These are phyloP conservation scores for Penicillium pancosmium DNA, from an alignment of 495 filamentous ascomycete species.

Conservation along the genomic window DNA sequence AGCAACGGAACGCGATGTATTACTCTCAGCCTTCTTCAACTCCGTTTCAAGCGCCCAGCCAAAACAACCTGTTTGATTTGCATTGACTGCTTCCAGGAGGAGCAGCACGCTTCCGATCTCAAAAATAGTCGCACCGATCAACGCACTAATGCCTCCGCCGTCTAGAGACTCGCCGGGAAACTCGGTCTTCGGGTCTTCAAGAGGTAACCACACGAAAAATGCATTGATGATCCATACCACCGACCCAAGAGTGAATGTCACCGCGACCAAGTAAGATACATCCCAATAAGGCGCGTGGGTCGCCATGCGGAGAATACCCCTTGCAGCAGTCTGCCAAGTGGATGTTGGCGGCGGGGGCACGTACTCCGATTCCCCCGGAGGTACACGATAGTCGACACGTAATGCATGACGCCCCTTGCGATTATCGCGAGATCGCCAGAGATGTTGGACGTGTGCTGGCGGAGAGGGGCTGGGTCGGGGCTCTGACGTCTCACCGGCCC, in stretches of 20 bases:
- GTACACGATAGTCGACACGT: constrained; percentile 39
- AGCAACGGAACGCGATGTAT: constrained; percentile 1
- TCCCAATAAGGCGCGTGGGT: constrained; percentile 67
- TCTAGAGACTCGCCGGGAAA: constrained; percentile 54
- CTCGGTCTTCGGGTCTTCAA: constrained; percentile 52
- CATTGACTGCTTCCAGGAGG: constrained; percentile 71
- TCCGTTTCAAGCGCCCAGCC: constrained; percentile 67
- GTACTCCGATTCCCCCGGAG: constrained; percentile 26
- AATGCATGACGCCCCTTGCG: constrained; percentile 69
- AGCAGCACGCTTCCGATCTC: constrained; percentile 66
- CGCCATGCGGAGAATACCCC: constrained; percentile 58
- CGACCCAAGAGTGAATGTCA: constrained; percentile 65
- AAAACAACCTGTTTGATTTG: constrained; percentile 66
- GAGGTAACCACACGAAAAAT: constrained; percentile 68
- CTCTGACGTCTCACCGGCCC: background rate
- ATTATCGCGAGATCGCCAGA: constrained; percentile 70
- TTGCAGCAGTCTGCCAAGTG: constrained; percentile 36
- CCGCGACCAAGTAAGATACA: constrained; percentile 67
- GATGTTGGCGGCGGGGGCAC: constrained; percentile 48
- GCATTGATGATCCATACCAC: constrained; percentile 69
- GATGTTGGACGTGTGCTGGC: constrained; percentile 33
- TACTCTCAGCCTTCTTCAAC: constrained; percentile 34
- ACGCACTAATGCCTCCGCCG: constrained; percentile 65
- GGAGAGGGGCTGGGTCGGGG: background rate
- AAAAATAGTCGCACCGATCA: constrained; percentile 72